Percentiles rank a stretch among this genome's conserved stretches.
phyloP scores from a whole-genome alignment of 2,329 filamentous ascomycete genomes.

The Cladophialophora psammophila region DNA sequence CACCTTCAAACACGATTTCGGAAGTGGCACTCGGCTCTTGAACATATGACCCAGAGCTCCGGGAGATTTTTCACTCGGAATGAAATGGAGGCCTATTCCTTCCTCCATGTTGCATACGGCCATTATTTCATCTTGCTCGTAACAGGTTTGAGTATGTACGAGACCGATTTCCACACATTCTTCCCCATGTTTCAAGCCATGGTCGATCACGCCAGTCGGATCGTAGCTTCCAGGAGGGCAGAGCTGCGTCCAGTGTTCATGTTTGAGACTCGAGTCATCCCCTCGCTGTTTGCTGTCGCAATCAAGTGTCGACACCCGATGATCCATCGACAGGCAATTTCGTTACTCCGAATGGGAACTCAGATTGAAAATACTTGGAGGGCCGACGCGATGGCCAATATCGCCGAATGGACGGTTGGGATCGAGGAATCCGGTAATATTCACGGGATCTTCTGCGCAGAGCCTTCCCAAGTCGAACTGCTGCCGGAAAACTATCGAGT shows the following conservation, averaged over 20 bases:
- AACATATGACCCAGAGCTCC: background rate
- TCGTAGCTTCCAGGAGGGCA: background rate
- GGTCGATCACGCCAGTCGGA: constrained; percentile 15
- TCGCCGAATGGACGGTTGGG: constrained; percentile 25
- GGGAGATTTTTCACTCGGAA: background rate
- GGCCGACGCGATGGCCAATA: constrained; percentile 21
- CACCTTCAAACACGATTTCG: constrained; percentile 12
- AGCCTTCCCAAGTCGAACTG: background rate
- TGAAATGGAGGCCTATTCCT: constrained; percentile 5
- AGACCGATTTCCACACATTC: constrained; percentile 7
- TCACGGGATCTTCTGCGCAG: constrained; percentile 14
- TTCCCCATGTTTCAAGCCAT: constrained; percentile 16
- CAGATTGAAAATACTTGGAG: constrained; percentile 28
- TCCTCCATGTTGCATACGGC: constrained; percentile 6
- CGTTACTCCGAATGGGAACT: constrained; percentile 9
- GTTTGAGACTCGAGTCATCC: constrained; percentile 34
- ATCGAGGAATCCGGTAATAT: constrained; percentile 28
- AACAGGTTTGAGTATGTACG: constrained; percentile 11
- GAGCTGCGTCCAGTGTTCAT: constrained; percentile 22
- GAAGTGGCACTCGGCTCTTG: background rate
- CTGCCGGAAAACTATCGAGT: constrained; percentile 19
- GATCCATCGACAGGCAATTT: constrained; percentile 29
- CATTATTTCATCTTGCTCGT: constrained; percentile 27
- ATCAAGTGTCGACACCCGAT: constrained; percentile 29
- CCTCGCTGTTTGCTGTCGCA: constrained; percentile 22